Evolutionary conservation across 2,329 filamentous ascomycete species (phyloP).

Genomic region (Microsporum canis): DNA sequence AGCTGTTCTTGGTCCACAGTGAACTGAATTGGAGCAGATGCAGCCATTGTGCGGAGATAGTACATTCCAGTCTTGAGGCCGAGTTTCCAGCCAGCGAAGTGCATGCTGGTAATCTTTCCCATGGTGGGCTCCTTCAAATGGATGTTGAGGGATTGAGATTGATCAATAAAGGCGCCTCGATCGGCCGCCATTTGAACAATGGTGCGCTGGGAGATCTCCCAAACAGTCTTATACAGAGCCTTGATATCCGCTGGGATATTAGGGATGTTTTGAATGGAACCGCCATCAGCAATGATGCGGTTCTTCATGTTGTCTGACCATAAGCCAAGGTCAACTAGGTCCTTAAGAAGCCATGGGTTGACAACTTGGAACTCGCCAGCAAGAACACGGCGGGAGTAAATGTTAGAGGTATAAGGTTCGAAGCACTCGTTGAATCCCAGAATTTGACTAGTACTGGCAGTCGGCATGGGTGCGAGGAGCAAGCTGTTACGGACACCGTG

Average conservation of each 20-base stretch:
- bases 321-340: conserved; percentile 91
- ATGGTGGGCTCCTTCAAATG: conserved; percentile 99
- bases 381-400: conserved; percentile 95
- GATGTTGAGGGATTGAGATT: conserved; percentile 98
- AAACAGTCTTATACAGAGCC: conserved; percentile 96
- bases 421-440: conserved; percentile 99
- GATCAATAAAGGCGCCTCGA: conserved; percentile 95
- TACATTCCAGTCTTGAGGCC: conserved; percentile 99
- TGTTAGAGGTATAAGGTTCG: conserved; percentile 98
- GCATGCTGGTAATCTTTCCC: conserved; percentile 99
- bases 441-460: conserved; percentile 93
- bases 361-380: conserved; percentile 99
- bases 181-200: conserved; percentile 98
- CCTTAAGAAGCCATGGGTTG: conserved; percentile 97
- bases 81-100: conserved; percentile 98
- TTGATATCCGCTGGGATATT: conserved; percentile 96
- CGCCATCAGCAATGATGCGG: conserved; percentile 93
- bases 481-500: conserved; percentile 92
- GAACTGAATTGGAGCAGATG: conserved; percentile 94
- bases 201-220: conserved; percentile 94
- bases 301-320: conserved; percentile 99
- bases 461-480: conserved; percentile 93
- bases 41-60: conserved; percentile 96
- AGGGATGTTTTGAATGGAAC: conserved; percentile 91
- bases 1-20: conserved; percentile 95